A percentile compares a stretch with the other conserved stretches of the same genome.
phyloP scores from a whole-genome alignment of 371 early-diverging fungal species.

The Syncephalastrum racemosum region DNA sequence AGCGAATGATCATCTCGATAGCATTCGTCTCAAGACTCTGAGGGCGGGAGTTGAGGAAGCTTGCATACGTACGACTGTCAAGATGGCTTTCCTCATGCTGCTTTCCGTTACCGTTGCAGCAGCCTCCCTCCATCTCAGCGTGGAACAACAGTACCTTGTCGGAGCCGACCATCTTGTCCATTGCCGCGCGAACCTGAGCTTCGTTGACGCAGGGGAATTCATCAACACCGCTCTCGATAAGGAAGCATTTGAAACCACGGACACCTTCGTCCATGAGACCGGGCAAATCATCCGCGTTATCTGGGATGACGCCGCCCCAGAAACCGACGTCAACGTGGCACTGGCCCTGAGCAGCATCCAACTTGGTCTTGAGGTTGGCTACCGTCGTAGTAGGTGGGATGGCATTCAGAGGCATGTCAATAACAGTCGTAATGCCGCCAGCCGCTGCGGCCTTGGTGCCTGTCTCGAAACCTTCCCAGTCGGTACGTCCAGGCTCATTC shows the following conservation, averaged over 20 bases:
- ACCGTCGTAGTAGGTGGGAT: conserved; percentile 83
- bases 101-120: conserved; percentile 7
- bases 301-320: conserved; percentile 82
- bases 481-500: conserved; percentile 82
- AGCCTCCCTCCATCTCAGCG: conserved; percentile 70
- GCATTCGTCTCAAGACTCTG: conserved; percentile 69
- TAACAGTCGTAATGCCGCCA: conserved; percentile 76
- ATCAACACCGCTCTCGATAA: conserved; percentile 83
- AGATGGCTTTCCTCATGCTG: conserved; percentile 8
- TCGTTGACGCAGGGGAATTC: conserved; percentile 83
- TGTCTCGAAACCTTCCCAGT: conserved; percentile 84
- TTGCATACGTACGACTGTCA: conserved; percentile 57
- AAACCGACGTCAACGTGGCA: conserved; percentile 81
- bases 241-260: conserved; percentile 83
- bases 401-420: conserved; percentile 88
- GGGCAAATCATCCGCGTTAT: conserved; percentile 62
- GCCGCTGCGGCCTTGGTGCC: conserved; percentile 82
- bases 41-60: conserved; percentile 74
- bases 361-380: conserved; percentile 62
- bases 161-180: conserved; percentile 56
- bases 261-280: conserved; percentile 69
- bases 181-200: conserved; percentile 64
- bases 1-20: conserved; percentile 69
- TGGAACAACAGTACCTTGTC: conserved; percentile 72
- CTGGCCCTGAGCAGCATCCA: conserved; percentile 63